Percentiles rank a stretch among this genome's conserved stretches.
Evolutionary conservation across 306 rosid species (phyloP).

Genomic region (Trichosanthes truncata): DNA sequence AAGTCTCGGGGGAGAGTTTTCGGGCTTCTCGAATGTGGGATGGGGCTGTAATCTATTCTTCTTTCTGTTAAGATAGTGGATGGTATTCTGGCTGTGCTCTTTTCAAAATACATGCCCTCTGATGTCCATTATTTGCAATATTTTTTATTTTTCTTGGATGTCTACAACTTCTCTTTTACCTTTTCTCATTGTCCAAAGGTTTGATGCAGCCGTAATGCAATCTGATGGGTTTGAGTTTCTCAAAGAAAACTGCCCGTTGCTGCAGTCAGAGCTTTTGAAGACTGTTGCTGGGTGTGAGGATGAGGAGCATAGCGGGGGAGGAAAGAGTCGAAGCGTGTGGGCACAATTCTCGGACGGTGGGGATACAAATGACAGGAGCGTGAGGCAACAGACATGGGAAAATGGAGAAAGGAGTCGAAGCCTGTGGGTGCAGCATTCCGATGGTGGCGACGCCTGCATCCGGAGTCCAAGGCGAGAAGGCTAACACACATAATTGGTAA

Average conservation of each 20-base stretch:
- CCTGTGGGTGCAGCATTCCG: constrained; percentile 70
- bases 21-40: background rate
- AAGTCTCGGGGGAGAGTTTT: background rate
- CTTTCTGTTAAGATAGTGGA: background rate
- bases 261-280: constrained; percentile 90
- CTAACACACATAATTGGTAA: constrained; percentile 19
- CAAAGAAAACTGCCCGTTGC: constrained; percentile 75
- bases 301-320: constrained; percentile 69
- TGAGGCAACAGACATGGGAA: constrained; percentile 83
- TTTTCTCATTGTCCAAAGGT: background rate
- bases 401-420: constrained; percentile 62
- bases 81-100: background rate
- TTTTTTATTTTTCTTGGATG: background rate
- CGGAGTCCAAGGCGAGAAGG: constrained; percentile 65
- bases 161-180: background rate
- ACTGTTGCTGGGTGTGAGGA: constrained; percentile 89
- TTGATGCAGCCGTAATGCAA: constrained; percentile 86
- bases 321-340: constrained; percentile 85
- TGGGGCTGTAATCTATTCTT: background rate
- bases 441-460: constrained; percentile 56
- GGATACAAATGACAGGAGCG: constrained; percentile 69
- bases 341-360: constrained; percentile 92
- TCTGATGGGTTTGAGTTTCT: constrained; percentile 88
- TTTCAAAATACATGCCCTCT: background rate
- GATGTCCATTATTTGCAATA: background rate